Evolutionary conservation across 257 asterid species (phyloP), one percentile per base, ranked within the genome.

Genomic region (Capsicum rhomboideum): DNA sequence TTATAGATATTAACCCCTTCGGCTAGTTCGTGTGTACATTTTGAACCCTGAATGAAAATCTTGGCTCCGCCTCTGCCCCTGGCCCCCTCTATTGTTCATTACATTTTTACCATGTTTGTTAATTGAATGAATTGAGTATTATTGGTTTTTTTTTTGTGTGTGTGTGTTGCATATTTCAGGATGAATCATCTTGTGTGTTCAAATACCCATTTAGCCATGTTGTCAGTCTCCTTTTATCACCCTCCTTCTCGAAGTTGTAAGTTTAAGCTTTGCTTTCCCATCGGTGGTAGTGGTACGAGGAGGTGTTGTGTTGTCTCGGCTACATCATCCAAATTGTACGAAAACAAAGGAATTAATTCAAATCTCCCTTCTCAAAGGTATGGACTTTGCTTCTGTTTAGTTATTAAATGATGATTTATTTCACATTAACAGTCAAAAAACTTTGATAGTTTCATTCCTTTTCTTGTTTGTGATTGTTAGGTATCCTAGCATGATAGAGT

Each of bases 351-450:
- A 59, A 77, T 85, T 67, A 49, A 61, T 82, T 85, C 88, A 72
- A 88, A 64, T 68, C 82, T 67, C 72, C 82, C 83, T 79, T 85
- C 84, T 75, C 88, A 85, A 78, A 90, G 95, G 98, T 94, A 91
- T 49, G 78, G 44, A 12, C 58, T 31, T 80, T 84, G 18, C n/a
- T 82, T 72, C 5, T 28, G 8, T 50, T 87, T 14, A 42, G 42
- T 26, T 42, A 4, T 26, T 42, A 40, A 40, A 40, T 40, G 7
- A 6, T 4, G 44, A 4, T 40, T 40, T 21, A 5, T 34, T 31
- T 44, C 40, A 34, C 75, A 54, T 40, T 21, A 44, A 54, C 75
- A 54, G 34, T 44, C 31, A 58, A 55, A 1, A 69, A 78, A 8
- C 37, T 59, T 80, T 74, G 67, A 29, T 63, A 81, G 28, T 44